Percentiles rank a stretch among this genome's conserved stretches.
Evolutionary conservation across 768 basidiomycete species (phyloP).

Genomic region (Mycena belliarum): DNA sequence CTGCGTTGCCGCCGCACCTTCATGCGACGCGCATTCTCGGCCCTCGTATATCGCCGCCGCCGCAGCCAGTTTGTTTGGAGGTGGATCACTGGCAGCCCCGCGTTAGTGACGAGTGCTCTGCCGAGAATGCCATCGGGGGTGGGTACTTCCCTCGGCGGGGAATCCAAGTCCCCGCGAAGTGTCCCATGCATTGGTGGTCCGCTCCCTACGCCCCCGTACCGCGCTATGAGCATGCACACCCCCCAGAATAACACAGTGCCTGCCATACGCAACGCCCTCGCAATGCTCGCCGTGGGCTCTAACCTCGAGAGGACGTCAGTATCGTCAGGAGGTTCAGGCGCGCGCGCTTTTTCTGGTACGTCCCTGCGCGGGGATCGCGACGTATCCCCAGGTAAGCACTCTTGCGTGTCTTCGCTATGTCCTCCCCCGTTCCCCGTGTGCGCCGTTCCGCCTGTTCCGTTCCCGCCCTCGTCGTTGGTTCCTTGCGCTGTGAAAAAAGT

Average conservation of each 20-base stretch:
- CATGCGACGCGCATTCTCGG: not conserved
- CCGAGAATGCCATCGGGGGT: not conserved
- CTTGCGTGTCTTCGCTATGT: too few species aligned
- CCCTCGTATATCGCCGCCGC: not conserved
- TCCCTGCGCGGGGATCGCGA: conserved; percentile 11
- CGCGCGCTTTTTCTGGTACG: not conserved
- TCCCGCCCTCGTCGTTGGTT: too few species aligned
- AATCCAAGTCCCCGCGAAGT: conserved; percentile 6
- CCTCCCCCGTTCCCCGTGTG: too few species aligned
- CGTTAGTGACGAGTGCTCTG: not conserved
- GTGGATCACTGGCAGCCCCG: not conserved
- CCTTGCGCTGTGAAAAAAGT: too few species aligned
- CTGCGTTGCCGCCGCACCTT: not conserved
- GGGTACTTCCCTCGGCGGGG: conserved; percentile 14
- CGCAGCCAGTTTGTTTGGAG: not conserved
- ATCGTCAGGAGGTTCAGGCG: too few species aligned
- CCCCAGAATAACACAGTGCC: not conserved
- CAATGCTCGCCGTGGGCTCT: not conserved
- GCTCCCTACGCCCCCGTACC: conserved; percentile 1
- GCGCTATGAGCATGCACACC: not conserved
- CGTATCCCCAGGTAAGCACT: too few species aligned
- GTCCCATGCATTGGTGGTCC: not conserved
- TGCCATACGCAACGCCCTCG: not conserved
- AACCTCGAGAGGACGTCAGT: not conserved
- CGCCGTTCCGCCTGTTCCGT: too few species aligned